Evolutionary conservation across 345 rosid genomes (phyloP), one percentile per base, ranked within the genome.

Genomic region (Gossypium turneri): DNA sequence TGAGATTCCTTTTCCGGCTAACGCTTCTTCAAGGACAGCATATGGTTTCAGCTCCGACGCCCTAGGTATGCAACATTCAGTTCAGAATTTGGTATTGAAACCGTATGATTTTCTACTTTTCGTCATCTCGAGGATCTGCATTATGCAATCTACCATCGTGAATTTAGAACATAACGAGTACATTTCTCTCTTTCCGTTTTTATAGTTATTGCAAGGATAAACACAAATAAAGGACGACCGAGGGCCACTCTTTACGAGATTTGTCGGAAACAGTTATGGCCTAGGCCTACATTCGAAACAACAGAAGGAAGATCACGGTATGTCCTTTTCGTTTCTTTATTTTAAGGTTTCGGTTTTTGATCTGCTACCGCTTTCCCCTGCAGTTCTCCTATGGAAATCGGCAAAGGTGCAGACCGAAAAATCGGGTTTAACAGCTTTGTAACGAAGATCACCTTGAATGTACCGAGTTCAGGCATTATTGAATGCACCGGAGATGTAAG

Each of bases 221-320:
- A 71, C 83, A 83, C 80, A 84, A 87, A 84, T 79, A 95, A 95
- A 85, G 99, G 99, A 2, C 94, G 88, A 72, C 99, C 99, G 34
- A 86, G 99, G 43, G 87, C 50, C 12, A 51, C 82, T 10, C 91
- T 95, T 74, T 86, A 75, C 45, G 85, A 86, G 48, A 93, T 91
- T 48, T 95, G 97, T 64, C 90, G 85, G 88, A 91, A 81, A 69
- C 74, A 73, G 79, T 86, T 88, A 59, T 91, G 97, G 97, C 92
- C 97, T 51, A 77, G 74, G 88, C 97, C 99, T 57, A 78, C 80
- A n/a, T 90, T 82, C 8, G 71, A 79, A 7, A 82, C 95, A 45
- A 41, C 74, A 6, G 98, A 88, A 82, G 70, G 80, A 7, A 27
- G 15, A 60, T 25, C 41, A 4, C 27, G 64, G 43, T 60, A 13